These are phyloP conservation scores for Eutypa lata DNA, from an alignment of 2,329 filamentous ascomycete species.

Conservation along the genomic window DNA sequence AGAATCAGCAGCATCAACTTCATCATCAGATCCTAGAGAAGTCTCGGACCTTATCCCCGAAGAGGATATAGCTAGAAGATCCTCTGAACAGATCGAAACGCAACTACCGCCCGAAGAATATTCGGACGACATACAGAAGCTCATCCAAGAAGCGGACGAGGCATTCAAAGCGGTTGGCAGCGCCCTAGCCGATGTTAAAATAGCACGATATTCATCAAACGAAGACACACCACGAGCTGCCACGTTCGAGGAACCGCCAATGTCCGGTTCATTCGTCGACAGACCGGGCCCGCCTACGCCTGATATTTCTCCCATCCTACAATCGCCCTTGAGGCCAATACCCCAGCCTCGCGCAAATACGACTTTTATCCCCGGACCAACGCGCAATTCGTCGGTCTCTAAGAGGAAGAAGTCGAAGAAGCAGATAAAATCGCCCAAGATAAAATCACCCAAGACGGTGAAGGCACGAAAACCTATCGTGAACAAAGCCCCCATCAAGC, in stretches of 20 bases:
- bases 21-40: constrained; percentile 26
- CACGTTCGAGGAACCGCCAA: background rate
- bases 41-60: constrained; percentile 25
- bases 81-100: constrained; percentile 8
- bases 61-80: constrained; percentile 21
- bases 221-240: constrained; percentile 23
- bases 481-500: constrained; percentile 23
- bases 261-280: constrained; percentile 16
- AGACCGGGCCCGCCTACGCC: constrained; percentile 25
- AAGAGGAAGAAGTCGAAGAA: constrained; percentile 43
- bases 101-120: constrained; percentile 16
- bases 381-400: constrained; percentile 27
- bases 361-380: constrained; percentile 13
- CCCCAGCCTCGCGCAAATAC: constrained; percentile 10
- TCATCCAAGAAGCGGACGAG: constrained; percentile 48
- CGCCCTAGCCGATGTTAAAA: constrained; percentile 36
- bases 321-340: constrained; percentile 14
- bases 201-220: constrained; percentile 21
- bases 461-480: constrained; percentile 21
- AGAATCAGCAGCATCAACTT: constrained; percentile 10
- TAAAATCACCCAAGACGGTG: constrained; percentile 11
- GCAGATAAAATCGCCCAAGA: constrained; percentile 17
- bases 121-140: constrained; percentile 39
- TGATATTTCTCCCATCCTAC: constrained; percentile 13
- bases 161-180: constrained; percentile 45